phyloP scores from a whole-genome alignment of 1,284 basidiomycete genomes.

The Exobasidium cylindrosporum region DNA sequence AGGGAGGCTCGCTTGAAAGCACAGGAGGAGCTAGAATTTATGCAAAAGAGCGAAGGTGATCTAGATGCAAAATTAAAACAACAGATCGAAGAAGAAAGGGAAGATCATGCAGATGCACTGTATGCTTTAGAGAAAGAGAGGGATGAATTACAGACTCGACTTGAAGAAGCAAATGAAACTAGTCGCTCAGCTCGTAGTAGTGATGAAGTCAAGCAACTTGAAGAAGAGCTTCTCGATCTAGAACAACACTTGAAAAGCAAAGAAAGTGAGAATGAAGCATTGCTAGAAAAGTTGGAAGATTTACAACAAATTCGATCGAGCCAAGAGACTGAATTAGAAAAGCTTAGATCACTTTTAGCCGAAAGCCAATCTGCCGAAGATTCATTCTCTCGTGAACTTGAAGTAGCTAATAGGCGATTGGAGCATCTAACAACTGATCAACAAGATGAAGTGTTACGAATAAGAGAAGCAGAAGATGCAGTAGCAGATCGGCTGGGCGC shows the following conservation, averaged over 20 bases:
- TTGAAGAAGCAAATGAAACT: slow-evolving; percentile 23
- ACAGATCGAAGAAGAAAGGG: slow-evolving; percentile 31
- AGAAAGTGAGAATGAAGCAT: slow-evolving; percentile 34
- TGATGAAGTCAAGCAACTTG: slow-evolving; percentile 5
- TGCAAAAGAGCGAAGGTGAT: slow-evolving; percentile 19
- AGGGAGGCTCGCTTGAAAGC: slow-evolving; percentile 40
- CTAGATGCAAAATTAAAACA: slow-evolving; percentile 24
- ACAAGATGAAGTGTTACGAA: slow-evolving; percentile 9
- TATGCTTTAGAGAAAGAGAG: slow-evolving; percentile 34
- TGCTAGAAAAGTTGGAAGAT: slow-evolving; percentile 27
- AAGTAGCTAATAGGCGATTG: slow-evolving; percentile 32
- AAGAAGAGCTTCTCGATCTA: slow-evolving; percentile 29
- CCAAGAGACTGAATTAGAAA: slow-evolving; percentile 32
- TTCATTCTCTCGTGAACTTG: slow-evolving; percentile 31
- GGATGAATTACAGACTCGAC: slow-evolving; percentile 26
- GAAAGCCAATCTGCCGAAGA: slow-evolving; percentile 31
- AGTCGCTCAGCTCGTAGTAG: slow-evolving; percentile 11
- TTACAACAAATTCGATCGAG: slow-evolving; percentile 12
- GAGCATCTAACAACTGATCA: slow-evolving; percentile 34
- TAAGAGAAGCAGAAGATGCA: slow-evolving; percentile 17
- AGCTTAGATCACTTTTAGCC: slow-evolving; percentile 35
- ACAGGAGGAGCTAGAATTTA: slow-evolving; percentile 38
- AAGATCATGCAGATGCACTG: slow-evolving; percentile 38
- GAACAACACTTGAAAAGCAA: slow-evolving; percentile 34
- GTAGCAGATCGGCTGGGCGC: slow-evolving; percentile 14